phyloP scores from a whole-genome alignment of 495 filamentous ascomycete genomes.

The Bacidia gigantensis region DNA sequence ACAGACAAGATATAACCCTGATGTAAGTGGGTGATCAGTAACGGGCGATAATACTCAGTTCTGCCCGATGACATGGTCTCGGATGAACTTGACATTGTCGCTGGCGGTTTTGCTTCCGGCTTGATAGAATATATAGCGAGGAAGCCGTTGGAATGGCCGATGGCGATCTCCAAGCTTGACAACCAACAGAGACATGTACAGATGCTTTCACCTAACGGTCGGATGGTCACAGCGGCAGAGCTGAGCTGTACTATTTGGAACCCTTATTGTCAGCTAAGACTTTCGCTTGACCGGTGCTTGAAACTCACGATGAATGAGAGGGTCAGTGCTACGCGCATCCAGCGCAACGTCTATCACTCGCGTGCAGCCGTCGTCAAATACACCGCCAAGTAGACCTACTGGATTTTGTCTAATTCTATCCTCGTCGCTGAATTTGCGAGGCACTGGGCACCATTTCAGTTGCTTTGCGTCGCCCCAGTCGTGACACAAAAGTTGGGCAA shows the following conservation, averaged over 20 bases:
- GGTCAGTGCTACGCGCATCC: constrained; percentile 6
- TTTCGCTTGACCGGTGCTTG: constrained; percentile 14
- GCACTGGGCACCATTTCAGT: constrained; percentile 51
- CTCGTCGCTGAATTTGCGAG: constrained; percentile 24
- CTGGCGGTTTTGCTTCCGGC: constrained; percentile 1
- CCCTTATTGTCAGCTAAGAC: neutral
- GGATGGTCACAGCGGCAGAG: constrained; percentile 41
- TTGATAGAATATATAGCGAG: constrained; percentile 44
- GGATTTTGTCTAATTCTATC: constrained; percentile 18
- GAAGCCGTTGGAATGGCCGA: constrained; percentile 48
- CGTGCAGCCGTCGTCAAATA: constrained; percentile 49
- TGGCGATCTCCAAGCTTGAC: constrained; percentile 44
- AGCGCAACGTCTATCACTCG: constrained; percentile 43
- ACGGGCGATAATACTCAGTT: too few species aligned
- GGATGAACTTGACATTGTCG: neutral
- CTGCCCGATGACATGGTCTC: too few species aligned
- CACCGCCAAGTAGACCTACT: constrained; percentile 47
- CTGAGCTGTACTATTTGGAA: constrained; percentile 31
- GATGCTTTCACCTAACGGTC: constrained; percentile 32
- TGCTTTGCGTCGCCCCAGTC: constrained; percentile 47
- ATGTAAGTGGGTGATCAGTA: constrained; percentile 42
- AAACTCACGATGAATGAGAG: neutral
- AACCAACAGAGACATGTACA: constrained; percentile 51
- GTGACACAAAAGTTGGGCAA: constrained; percentile 42
- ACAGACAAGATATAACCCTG: constrained; percentile 47